phyloP scores from a whole-genome alignment of 2,329 filamentous ascomycete species.

The Chalaropsis thielavioides region DNA sequence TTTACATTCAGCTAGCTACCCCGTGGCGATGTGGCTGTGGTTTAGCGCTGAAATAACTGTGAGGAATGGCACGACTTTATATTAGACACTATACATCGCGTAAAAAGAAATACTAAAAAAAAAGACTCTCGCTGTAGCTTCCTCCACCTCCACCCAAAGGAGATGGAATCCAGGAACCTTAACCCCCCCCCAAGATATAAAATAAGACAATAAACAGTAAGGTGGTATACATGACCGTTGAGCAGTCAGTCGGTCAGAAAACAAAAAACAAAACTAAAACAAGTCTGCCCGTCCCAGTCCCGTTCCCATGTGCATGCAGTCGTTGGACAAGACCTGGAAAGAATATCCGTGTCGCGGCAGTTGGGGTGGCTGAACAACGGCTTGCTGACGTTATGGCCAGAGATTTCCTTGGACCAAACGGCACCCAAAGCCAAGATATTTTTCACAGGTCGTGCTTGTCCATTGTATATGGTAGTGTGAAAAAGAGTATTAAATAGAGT shows the following conservation, averaged over 20 bases:
- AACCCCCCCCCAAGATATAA: neutral
- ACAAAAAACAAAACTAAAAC: neutral
- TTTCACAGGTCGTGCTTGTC: neutral
- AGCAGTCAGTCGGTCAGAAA: neutral
- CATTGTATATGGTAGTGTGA: neutral
- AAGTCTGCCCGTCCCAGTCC: neutral
- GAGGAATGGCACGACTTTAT: neutral
- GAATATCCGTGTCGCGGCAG: neutral
- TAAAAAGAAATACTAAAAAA: neutral
- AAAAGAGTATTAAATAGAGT: constrained; percentile 3
- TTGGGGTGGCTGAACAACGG: neutral
- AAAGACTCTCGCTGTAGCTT: neutral
- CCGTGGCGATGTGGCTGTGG: neutral
- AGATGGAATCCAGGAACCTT: neutral
- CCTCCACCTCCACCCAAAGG: neutral
- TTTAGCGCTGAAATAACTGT: neutral
- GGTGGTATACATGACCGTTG: constrained; percentile 2
- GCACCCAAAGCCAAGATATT: neutral
- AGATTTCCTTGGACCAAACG: neutral
- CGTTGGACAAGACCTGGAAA: neutral
- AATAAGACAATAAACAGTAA: constrained; percentile 6
- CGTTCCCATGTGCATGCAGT: neutral
- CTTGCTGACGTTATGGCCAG: neutral
- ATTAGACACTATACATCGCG: neutral
- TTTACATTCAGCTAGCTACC: too few species aligned